Evolutionary conservation across 31 red algal genomes (phyloP).

Genomic region (Odonthalia washingtoniensis): DNA sequence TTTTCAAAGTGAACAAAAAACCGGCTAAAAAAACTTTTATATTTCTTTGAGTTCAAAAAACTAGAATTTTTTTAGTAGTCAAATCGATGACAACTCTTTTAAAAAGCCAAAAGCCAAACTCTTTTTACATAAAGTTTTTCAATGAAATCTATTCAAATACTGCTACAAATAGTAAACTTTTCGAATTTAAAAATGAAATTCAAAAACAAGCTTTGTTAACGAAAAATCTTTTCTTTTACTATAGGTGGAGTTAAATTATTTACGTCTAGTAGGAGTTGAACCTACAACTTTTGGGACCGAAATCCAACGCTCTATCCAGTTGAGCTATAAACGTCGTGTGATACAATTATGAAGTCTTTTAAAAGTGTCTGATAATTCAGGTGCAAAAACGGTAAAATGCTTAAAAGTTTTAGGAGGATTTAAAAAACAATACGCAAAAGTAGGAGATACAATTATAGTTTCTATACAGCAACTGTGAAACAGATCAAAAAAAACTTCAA

Average conservation of each 20-base stretch:
- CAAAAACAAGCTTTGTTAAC: background rate
- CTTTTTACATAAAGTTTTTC: constrained; percentile 3
- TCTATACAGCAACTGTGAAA: constrained; percentile 31
- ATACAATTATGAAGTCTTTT: constrained; percentile 19
- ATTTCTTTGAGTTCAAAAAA: constrained; percentile 1
- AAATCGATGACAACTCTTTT: constrained; percentile 19
- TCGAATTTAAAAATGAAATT: background rate
- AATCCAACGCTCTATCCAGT: constrained; percentile 47
- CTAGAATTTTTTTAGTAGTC: background rate
- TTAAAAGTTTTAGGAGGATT: constrained; percentile 32
- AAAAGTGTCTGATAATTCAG: constrained; percentile 32
- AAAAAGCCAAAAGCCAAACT: background rate
- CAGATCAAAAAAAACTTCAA: constrained; percentile 30
- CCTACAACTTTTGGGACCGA: constrained; percentile 34
- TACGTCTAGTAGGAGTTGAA: constrained; percentile 36
- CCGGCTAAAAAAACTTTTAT: background rate
- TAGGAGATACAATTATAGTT: constrained; percentile 14
- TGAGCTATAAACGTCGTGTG: constrained; percentile 26
- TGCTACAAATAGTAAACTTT: background rate
- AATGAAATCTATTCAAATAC: too few relatives aligned
- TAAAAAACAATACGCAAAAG: constrained; percentile 11
- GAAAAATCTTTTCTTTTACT: constrained; percentile 16
- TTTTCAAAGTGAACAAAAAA: constrained; percentile 16
- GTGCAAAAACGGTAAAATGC: constrained; percentile 32
- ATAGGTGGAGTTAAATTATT: background rate